phyloP scores from a whole-genome alignment of 371 early-diverging fungal species.

The Gilbertella persicaria region DNA sequence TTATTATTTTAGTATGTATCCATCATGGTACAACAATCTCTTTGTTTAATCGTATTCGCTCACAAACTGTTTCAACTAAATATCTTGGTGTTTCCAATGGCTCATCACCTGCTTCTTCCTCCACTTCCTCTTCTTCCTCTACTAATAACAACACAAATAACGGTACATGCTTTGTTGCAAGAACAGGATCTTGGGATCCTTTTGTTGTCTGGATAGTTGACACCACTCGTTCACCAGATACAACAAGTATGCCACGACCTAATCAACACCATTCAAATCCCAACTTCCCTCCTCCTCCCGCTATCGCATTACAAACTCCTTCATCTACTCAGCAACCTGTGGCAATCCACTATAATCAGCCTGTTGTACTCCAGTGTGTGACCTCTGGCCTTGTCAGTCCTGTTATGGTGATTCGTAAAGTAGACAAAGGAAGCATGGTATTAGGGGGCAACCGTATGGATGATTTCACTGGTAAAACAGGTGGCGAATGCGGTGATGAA shows the following conservation, averaged over 20 bases:
- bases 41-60: conserved; percentile 84
- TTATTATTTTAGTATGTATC: conserved; percentile 62
- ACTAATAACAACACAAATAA: conserved; percentile 51
- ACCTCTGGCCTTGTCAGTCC: conserved; percentile 83
- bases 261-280: conserved; percentile 27
- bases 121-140: conserved; percentile 1
- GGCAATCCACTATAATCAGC: conserved; percentile 83
- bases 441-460: conserved; percentile 60
- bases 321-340: conserved; percentile 76
- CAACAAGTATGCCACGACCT: conserved; percentile 27
- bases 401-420: conserved; percentile 82
- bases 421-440: conserved; percentile 79
- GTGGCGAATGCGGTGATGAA: conserved; percentile 55
- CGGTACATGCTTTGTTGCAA: conserved; percentile 75
- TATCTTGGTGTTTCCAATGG: conserved; percentile 68
- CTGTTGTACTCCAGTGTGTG: conserved; percentile 81
- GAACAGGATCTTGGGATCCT: conserved; percentile 83
- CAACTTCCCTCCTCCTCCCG: conserved; percentile 52
- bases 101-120: conserved; percentile 52
- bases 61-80: conserved; percentile 88
- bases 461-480: conserved; percentile 59
- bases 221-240: conserved; percentile 46
- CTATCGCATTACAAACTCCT: conserved; percentile 69
- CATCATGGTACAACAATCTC: conserved; percentile 82
- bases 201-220: conserved; percentile 89